phyloP scores from a whole-genome alignment of 2,329 filamentous ascomycete species.

The Catunica adiposa region DNA sequence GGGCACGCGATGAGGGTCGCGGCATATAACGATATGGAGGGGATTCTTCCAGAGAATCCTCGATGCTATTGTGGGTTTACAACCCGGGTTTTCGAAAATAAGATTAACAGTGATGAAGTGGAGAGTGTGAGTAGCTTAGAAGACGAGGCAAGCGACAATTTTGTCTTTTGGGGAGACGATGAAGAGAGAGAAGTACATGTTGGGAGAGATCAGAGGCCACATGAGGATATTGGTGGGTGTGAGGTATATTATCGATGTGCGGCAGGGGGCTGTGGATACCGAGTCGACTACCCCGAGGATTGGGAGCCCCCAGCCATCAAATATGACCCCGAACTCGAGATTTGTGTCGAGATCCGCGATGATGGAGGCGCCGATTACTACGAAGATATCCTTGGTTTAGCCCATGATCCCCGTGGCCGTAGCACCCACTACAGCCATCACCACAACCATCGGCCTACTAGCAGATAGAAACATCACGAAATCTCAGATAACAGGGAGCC shows the following conservation, averaged over 20 bases:
- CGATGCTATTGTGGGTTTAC: constrained; percentile 12
- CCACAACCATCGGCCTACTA: neutral
- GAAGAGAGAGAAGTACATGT: neutral
- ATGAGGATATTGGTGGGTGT: neutral
- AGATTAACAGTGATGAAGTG: neutral
- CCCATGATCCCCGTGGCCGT: neutral
- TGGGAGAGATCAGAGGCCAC: neutral
- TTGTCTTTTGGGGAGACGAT: neutral
- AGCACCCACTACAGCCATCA: neutral
- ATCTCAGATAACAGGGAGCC: too few relatives aligned
- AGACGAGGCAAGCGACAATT: neutral
- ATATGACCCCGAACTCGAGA: constrained; percentile 3
- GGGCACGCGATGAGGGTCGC: constrained; percentile 5
- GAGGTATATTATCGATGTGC: constrained; percentile 12
- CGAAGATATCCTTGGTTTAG: constrained; percentile 10
- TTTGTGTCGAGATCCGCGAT: constrained; percentile 1
- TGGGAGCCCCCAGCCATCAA: neutral
- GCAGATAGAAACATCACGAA: neutral
- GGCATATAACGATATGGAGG: constrained; percentile 9
- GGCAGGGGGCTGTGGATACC: constrained; percentile 9
- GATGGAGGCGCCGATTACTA: constrained; percentile 11
- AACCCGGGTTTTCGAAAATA: constrained; percentile 1
- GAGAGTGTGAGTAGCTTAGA: neutral
- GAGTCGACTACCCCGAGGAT: constrained; percentile 5
- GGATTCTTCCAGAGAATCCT: constrained; percentile 13